Evolutionary conservation across 148 eudicot species (phyloP).

Genomic region (Rhododendron simsii): DNA sequence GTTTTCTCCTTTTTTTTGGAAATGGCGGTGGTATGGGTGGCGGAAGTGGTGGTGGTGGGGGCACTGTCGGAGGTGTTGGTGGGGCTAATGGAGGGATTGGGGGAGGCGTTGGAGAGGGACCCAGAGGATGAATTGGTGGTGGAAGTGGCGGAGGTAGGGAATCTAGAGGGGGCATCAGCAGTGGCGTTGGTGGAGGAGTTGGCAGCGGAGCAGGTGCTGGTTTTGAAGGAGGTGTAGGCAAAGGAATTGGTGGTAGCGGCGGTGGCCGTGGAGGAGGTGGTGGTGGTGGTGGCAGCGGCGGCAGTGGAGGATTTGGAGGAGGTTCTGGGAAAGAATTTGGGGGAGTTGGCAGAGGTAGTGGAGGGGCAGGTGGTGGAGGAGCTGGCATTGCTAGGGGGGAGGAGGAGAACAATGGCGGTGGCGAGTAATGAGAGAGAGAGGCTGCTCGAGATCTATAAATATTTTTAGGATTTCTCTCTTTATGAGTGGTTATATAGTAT

Average conservation of each 20-base stretch:
- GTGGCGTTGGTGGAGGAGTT: background rate
- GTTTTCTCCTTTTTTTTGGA: background rate
- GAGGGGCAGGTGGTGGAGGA: background rate
- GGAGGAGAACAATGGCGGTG: too few species aligned
- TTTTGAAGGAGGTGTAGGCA: background rate
- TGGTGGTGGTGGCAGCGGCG: background rate
- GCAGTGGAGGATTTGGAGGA: background rate
- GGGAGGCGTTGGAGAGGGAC: conserved; percentile 6
- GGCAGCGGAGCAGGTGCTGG: background rate
- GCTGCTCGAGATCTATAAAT: too few species aligned
- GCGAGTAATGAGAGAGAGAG: too few species aligned
- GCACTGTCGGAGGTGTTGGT: background rate
- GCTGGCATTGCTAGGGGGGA: background rate
- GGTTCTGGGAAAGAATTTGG: background rate
- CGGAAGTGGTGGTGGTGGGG: background rate
- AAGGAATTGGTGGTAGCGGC: background rate
- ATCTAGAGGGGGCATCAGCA: background rate
- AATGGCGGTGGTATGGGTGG: background rate
- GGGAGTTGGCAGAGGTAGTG: background rate
- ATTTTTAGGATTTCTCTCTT: too few species aligned
- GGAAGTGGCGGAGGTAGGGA: conserved; percentile 10
- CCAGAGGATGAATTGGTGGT: conserved; percentile 11
- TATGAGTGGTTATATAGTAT: too few species aligned
- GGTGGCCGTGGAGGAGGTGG: background rate
- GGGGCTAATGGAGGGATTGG: conserved; percentile 10